These are phyloP conservation scores for Spergularia marina DNA, from an alignment of 148 eudicot genomes.

Conservation along the genomic window DNA sequence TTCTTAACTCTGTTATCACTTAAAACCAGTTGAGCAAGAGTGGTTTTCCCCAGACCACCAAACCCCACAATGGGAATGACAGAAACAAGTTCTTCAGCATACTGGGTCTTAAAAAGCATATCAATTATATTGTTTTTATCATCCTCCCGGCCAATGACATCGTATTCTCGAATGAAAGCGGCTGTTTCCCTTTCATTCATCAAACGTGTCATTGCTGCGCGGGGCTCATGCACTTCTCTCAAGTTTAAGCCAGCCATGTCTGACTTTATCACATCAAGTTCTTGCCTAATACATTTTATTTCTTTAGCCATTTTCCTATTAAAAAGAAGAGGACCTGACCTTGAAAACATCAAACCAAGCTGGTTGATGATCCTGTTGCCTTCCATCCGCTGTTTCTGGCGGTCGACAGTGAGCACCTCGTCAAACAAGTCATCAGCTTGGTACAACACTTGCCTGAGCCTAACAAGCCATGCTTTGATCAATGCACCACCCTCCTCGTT, in stretches of 20 bases:
- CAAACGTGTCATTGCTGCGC: not conserved
- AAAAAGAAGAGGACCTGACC: not conserved
- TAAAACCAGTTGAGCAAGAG: conserved; percentile 20
- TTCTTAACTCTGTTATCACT: conserved; percentile 12
- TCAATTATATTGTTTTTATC: conserved; percentile 11
- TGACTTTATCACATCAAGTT: conserved; percentile 12
- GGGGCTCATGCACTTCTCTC: not conserved
- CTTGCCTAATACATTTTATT: conserved; percentile 15
- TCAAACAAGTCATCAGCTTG: conserved; percentile 11
- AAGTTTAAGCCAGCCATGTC: conserved; percentile 9
- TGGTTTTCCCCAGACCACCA: conserved; percentile 21
- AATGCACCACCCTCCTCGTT: not conserved
- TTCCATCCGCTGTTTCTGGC: not conserved
- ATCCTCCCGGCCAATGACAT: conserved; percentile 3
- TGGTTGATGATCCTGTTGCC: not conserved
- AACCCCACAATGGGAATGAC: conserved; percentile 22
- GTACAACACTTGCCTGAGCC: not conserved
- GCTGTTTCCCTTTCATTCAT: conserved; percentile 9
- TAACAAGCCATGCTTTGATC: not conserved
- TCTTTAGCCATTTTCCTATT: conserved; percentile 4
- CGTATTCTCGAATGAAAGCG: conserved; percentile 2
- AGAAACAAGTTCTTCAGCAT: conserved; percentile 6
- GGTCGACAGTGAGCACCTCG: not conserved
- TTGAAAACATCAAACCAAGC: not conserved
- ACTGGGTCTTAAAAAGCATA: conserved; percentile 9